Evolutionary conservation across 2,329 filamentous ascomycete genomes (phyloP).

Genomic region (Stemphylium beticola): DNA sequence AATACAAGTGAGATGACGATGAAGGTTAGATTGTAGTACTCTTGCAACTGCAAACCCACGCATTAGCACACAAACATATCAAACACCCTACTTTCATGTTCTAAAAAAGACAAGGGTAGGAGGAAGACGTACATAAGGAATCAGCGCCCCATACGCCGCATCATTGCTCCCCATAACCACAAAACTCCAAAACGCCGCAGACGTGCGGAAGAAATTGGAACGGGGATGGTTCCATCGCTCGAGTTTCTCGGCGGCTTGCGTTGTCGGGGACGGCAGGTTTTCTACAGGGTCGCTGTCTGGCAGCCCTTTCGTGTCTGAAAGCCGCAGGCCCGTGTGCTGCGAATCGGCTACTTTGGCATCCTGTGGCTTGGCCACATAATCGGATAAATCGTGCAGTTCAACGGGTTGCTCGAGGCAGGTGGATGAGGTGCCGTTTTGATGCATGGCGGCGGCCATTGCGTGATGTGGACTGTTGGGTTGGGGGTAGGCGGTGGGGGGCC

Average conservation of each 20-base stretch:
- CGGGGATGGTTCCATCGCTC: slow-evolving; percentile 70
- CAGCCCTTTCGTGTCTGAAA: slow-evolving; percentile 23
- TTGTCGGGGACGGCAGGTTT: slow-evolving; percentile 55
- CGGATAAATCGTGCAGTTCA: slow-evolving; percentile 40
- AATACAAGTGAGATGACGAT: slow-evolving; percentile 71
- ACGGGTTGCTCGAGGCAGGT: slow-evolving; percentile 42
- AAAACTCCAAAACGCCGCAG: slow-evolving; percentile 66
- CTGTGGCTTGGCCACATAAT: slow-evolving; percentile 25
- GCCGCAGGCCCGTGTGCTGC: slow-evolving; percentile 15
- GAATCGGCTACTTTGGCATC: slow-evolving; percentile 25
- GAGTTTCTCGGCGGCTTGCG: slow-evolving; percentile 47
- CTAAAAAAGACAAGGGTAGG: neutral
- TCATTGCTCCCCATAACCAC: slow-evolving; percentile 73
- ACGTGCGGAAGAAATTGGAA: slow-evolving; percentile 64
- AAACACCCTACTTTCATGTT: neutral
- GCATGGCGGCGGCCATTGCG: neutral
- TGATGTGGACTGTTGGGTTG: slow-evolving; percentile 16
- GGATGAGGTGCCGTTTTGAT: slow-evolving; percentile 42
- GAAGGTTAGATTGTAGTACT: slow-evolving; percentile 68
- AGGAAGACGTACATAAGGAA: slow-evolving; percentile 53
- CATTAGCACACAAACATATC: neutral
- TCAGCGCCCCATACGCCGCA: slow-evolving; percentile 64
- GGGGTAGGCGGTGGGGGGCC: neutral
- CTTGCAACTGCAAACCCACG: slow-evolving; percentile 58
- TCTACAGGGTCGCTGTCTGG: slow-evolving; percentile 40